Base-by-base conservation (phyloP, 2,329 filamentous ascomycete species). In the Arthroderma sp. region DNA sequence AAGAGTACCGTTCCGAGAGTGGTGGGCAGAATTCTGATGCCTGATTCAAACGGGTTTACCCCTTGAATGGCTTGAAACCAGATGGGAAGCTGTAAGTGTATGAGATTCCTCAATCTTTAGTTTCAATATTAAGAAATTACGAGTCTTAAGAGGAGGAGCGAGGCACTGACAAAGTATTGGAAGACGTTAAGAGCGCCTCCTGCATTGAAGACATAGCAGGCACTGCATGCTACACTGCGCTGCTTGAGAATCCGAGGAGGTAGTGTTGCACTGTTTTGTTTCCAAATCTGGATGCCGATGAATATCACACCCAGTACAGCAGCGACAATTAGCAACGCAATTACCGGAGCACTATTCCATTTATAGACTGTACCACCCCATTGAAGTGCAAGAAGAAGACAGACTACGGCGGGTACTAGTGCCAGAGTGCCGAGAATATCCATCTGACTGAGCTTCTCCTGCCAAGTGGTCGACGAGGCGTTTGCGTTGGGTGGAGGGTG, bases 31-130 rank as follows among this genome's bases (percentile, higher is more conserved):
- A 54, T 52, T 50, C 57, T 47, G 45, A 56, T 55, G 8, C 60
- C 63, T 6, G 61, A 62, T 8, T 56, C 52, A 36, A 64, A 57
- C 6, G 67, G 61, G 1, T 56, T 58, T 4, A 61, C 62, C 11
- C 59, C 57, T 53, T 68, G 66, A 42, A 63, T 61, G 36, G 64
- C 63, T 53, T 70, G 68, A 54, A 69, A 69, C 51, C 64, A 60
- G 40, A 59, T 56, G 4, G 57, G 55, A 7, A 60, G 38, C 40
- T 37, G 34, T 34, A 8, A 6, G 22, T 6, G 11, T 11, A 8
- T 59, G 32, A 42, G 22, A 27, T 33, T 6, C 29, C 22, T n/a
- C 30, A 33, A 28, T 15, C 15, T 22, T 22, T 22, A 22, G 15
- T 22, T 22, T 22, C 32, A 22, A 29, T 36, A 6, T n/a, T 34